phyloP scores from a whole-genome alignment of 768 basidiomycete genomes.

The Daedaleopsis sinensis region DNA sequence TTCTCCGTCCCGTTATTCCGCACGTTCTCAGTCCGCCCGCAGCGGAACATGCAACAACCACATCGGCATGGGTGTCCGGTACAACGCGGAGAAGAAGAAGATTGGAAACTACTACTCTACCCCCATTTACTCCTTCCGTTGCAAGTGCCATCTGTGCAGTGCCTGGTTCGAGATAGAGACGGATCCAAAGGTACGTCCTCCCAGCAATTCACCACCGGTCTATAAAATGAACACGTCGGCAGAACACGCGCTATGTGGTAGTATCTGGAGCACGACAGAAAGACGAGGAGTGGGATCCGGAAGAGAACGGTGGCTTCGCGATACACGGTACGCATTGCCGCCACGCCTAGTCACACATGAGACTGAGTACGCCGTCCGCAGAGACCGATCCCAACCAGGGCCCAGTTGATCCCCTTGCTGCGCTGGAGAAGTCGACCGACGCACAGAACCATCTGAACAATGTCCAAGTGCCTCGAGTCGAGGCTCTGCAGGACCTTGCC shows the following conservation, averaged over 20 bases:
- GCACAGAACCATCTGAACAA: conserved; percentile 73
- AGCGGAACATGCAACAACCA: conserved; percentile 95
- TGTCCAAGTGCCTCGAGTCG: conserved; percentile 79
- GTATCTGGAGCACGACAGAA: conserved; percentile 91
- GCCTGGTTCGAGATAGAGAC: conserved; percentile 99
- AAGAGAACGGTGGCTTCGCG: conserved; percentile 92
- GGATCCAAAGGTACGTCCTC: conserved; percentile 79
- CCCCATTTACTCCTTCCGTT: conserved; percentile 92
- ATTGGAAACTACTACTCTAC: conserved; percentile 94
- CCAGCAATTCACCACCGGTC: not conserved
- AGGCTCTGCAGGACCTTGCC: conserved; percentile 75
- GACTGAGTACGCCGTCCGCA: conserved; percentile 29
- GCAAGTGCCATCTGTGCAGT: conserved; percentile 96
- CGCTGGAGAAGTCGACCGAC: conserved; percentile 86
- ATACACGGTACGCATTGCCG: conserved; percentile 63
- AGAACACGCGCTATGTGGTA: conserved; percentile 97
- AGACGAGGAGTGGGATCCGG: conserved; percentile 96
- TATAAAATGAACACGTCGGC: not conserved
- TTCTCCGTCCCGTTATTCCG: not conserved
- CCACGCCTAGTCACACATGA: not conserved
- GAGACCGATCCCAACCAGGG: conserved; percentile 70
- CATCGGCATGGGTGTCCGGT: conserved; percentile 99
- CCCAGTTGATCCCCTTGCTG: conserved; percentile 82
- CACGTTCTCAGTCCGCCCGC: conserved; percentile 12
- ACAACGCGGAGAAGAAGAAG: conserved; percentile 99